Conservation (phyloP, 1,284 basidiomycete genomes). For the Marasmius sp. region DNA sequence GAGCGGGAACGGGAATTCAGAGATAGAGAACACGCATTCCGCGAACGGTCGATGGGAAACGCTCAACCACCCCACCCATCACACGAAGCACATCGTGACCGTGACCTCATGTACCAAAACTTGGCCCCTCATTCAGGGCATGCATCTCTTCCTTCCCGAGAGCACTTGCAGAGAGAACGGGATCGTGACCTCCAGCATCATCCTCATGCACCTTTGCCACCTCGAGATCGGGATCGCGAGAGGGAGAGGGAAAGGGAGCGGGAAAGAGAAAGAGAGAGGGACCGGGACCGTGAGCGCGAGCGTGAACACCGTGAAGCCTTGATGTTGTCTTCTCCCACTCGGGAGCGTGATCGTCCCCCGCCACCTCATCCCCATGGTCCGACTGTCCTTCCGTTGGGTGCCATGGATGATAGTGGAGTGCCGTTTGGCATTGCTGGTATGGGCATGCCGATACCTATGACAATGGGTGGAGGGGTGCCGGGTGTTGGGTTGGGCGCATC, state of each 20-base stretch:
- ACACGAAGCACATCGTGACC: conserved; percentile 5
- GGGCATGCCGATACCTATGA: neutral
- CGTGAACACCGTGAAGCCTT: neutral
- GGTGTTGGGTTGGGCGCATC: neutral
- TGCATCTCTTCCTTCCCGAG: neutral
- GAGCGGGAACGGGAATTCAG: conserved; percentile 18
- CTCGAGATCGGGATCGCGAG: neutral
- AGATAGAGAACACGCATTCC: too few relatives aligned
- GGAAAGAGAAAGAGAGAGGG: conserved; percentile 14
- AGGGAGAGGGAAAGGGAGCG: conserved; percentile 5
- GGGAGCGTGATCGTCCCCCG: neutral
- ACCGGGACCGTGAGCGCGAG: neutral
- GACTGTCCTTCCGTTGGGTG: neutral
- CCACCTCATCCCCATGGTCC: neutral
- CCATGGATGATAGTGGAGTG: neutral
- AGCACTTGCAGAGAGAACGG: neutral
- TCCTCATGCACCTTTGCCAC: neutral
- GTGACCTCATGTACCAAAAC: neutral
- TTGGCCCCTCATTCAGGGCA: neutral
- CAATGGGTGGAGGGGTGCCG: neutral
- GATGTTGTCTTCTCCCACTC: neutral
- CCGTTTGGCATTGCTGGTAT: neutral
- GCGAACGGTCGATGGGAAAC: conserved; percentile 10
- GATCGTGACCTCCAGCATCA: conserved; percentile 2
- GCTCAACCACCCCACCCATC: neutral